Evolutionary conservation across 768 basidiomycete species (phyloP).

Genomic region (Lactifluus hygrophoroides): DNA sequence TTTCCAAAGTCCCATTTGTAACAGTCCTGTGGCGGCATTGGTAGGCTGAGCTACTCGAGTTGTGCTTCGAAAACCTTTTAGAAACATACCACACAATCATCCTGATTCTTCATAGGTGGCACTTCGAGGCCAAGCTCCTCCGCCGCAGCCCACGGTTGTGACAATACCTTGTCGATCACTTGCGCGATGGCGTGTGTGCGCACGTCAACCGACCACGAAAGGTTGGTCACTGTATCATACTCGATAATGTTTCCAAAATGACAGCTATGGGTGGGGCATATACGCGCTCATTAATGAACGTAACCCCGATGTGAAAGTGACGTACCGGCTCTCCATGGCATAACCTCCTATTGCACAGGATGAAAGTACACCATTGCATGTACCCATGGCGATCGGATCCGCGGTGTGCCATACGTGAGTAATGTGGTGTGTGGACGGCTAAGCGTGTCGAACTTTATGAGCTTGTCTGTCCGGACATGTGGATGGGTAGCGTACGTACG

Average conservation of each 20-base stretch:
- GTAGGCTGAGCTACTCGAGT: neutral
- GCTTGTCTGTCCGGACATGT: neutral
- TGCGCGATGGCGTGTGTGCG: slow-evolving; percentile 73
- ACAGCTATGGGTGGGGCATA: slow-evolving; percentile 40
- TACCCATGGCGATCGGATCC: slow-evolving; percentile 87
- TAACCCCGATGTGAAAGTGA: neutral
- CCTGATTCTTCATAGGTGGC: slow-evolving; percentile 43
- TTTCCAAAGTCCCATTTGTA: slow-evolving; percentile 65
- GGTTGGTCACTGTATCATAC: slow-evolving; percentile 85
- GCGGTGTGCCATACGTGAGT: slow-evolving; percentile 90
- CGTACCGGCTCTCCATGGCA: slow-evolving; percentile 65
- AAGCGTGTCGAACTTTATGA: too few species aligned
- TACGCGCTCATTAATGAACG: neutral
- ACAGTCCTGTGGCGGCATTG: slow-evolving; percentile 41
- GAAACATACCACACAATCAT: slow-evolving; percentile 55
- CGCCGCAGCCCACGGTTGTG: slow-evolving; percentile 61
- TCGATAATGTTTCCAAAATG: slow-evolving; percentile 82
- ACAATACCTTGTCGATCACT: slow-evolving; percentile 68
- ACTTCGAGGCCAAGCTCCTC: slow-evolving; percentile 53
- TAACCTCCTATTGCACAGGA: slow-evolving; percentile 79
- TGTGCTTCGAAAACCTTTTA: neutral
- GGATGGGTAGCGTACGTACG: slow-evolving; percentile 35
- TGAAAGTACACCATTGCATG: slow-evolving; percentile 69
- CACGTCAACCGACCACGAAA: slow-evolving; percentile 79
- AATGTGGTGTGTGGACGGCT: slow-evolving; percentile 68